A percentile compares a stretch with the other conserved stretches of the same genome.
These are phyloP conservation scores for Climacium dendroides DNA, from an alignment of 225 moss, liverwort and hornwort genomes.

Conservation along the genomic window DNA sequence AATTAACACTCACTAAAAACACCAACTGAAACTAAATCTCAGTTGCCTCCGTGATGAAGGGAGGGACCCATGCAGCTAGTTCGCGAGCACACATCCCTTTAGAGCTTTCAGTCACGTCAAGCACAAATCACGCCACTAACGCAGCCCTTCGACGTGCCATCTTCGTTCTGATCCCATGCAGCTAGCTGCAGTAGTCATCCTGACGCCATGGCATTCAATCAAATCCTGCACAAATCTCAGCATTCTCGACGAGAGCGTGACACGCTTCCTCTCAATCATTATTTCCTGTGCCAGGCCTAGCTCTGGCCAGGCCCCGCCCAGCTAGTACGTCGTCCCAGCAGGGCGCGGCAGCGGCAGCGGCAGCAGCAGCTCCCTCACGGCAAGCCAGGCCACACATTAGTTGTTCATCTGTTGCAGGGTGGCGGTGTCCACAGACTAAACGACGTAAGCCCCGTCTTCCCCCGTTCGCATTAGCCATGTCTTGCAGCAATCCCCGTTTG, in stretches of 20 bases:
- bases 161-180: slow-evolving; percentile 25
- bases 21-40: neutral
- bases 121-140: slow-evolving; percentile 10
- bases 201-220: slow-evolving; percentile 18
- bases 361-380: neutral
- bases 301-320: neutral
- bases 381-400: slow-evolving; percentile 3
- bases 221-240: slow-evolving; percentile 43
- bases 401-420: slow-evolving; percentile 16
- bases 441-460: slow-evolving; percentile 2
- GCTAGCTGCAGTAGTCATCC: neutral
- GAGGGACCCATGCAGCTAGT: neutral
- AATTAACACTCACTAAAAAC: neutral
- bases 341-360: neutral
- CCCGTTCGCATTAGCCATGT: neutral
- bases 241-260: slow-evolving; percentile 16
- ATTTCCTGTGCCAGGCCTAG: neutral
- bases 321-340: neutral
- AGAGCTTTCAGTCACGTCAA: neutral
- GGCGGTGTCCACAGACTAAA: slow-evolving; percentile 40
- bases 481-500: slow-evolving; percentile 9
- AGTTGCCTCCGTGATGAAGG: neutral
- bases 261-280: slow-evolving; percentile 42
- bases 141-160: slow-evolving; percentile 26
- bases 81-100: neutral